Evolutionary conservation across 768 basidiomycete species (phyloP).

Genomic region (Xerocomus spinulosus): DNA sequence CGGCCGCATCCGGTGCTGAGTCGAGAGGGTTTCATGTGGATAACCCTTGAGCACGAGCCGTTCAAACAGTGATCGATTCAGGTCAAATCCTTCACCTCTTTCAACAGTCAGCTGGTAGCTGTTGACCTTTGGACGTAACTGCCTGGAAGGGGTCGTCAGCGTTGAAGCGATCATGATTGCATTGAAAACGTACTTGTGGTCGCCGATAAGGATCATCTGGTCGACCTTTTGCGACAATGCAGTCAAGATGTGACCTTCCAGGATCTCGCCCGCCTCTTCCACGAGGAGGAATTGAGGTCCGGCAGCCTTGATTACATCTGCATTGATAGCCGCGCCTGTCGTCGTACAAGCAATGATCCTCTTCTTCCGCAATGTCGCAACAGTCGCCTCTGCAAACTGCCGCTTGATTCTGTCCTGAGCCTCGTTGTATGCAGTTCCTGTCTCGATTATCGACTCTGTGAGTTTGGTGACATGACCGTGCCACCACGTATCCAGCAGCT

Average conservation of each 20-base stretch:
- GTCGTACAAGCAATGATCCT: slow-evolving; percentile 67
- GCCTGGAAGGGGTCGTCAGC: slow-evolving; percentile 34
- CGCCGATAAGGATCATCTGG: slow-evolving; percentile 63
- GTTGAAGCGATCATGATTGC: background rate
- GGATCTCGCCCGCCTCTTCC: slow-evolving; percentile 69
- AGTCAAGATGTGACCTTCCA: slow-evolving; percentile 63
- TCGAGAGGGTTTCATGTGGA: slow-evolving; percentile 51
- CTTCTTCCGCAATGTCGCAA: slow-evolving; percentile 37
- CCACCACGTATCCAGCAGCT: slow-evolving; percentile 32
- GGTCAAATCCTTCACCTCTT: slow-evolving; percentile 62
- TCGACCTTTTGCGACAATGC: slow-evolving; percentile 43
- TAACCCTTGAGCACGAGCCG: slow-evolving; percentile 57
- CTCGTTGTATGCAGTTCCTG: slow-evolving; percentile 35
- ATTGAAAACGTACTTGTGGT: slow-evolving; percentile 54
- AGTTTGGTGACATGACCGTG: slow-evolving; percentile 30
- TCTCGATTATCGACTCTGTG: slow-evolving; percentile 28
- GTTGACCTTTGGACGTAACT: slow-evolving; percentile 69
- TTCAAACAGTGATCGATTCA: slow-evolving; percentile 66
- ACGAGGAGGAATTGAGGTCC: slow-evolving; percentile 53
- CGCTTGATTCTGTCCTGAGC: slow-evolving; percentile 30
- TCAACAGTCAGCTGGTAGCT: slow-evolving; percentile 61
- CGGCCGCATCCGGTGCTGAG: slow-evolving; percentile 72
- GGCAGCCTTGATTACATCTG: slow-evolving; percentile 38
- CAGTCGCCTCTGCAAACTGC: slow-evolving; percentile 32
- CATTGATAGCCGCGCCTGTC: slow-evolving; percentile 61